Evolutionary conservation across 1,284 basidiomycete species (phyloP), one percentile per base, ranked within the genome.

Genomic region (Chiua sp.): DNA sequence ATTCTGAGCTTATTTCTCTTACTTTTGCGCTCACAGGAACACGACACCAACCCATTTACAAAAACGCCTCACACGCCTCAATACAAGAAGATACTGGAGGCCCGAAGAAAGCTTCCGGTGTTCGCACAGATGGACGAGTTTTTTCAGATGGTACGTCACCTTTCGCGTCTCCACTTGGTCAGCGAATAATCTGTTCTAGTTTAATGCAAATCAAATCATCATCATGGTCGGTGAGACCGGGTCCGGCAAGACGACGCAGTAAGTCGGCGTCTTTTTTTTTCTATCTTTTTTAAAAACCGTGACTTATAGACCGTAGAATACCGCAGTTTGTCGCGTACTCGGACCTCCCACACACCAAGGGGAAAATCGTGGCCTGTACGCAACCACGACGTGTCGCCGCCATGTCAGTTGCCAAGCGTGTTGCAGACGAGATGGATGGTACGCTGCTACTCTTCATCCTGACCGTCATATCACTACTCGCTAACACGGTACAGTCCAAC

Each of bases 171-270:
- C 33, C 8, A 71, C 70, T 71, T 22, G 28, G n/a, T 65, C 53
- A 63, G 46, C 63, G 65, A 51, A 64, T 51, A 16, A 37, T 51
- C 52, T 48, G 3, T 72, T 7, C n/a, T 47, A 94, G 88, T 98
- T 96, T 78, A 88, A 79, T 62, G 80, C 88, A 67, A 87, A 95
- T 78, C 96, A 98, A 79, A 90, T 97, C 67, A 92, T 95, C 52
- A 89, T 99, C 59, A 93, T 99, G 88, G 94, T 98, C 66, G 97
- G 97, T 69, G 97, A 99, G 81, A 98, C 98, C 2, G 97, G 98
- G 15, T 96, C 94, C 30, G 98, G 97, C 58, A 99, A 99, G 81
- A 98, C 98, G 3, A 98, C 97, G 46, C 97, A 98, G 92, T 94
- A 73, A 69, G 87, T 76, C 70, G 42, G 28, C 28, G 51, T 57